These are phyloP conservation scores for Asterophora lycoperdoides DNA, from an alignment of 768 basidiomycete species.

Conservation along the genomic window DNA sequence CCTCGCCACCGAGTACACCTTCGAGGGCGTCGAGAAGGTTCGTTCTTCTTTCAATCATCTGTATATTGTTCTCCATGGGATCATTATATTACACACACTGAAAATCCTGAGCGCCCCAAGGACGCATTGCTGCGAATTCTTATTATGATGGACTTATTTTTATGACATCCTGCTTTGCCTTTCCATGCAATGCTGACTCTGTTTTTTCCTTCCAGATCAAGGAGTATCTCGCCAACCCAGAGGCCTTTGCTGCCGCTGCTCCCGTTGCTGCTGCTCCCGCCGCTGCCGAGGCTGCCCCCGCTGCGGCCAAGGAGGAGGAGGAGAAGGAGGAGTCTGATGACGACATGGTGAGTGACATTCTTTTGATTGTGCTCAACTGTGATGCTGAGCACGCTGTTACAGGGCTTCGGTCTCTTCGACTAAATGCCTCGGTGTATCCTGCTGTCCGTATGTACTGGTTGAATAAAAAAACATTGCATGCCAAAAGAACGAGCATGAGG, in stretches of 20 bases:
- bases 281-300: conserved; percentile 40
- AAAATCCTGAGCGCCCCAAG: conserved; percentile 72
- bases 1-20: conserved; percentile 88
- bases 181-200: conserved; percentile 13
- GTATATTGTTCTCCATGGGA: conserved; percentile 17
- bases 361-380: neutral
- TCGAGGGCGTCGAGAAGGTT: conserved; percentile 92
- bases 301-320: conserved; percentile 67
- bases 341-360: conserved; percentile 65
- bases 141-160: conserved; percentile 27
- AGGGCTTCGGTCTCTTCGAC: conserved; percentile 96
- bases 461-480: conserved; percentile 8
- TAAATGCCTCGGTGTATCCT: conserved; percentile 31
- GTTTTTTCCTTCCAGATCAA: conserved; percentile 60
- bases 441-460: conserved; percentile 17
- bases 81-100: conserved; percentile 61
- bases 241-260: conserved; percentile 88
- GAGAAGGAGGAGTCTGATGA: conserved; percentile 86
- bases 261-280: conserved; percentile 55
- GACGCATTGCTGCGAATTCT: conserved; percentile 35
- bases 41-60: conserved; percentile 20
- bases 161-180: conserved; percentile 1
- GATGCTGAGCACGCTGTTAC: conserved; percentile 14
- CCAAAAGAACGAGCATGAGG: conserved; percentile 11
- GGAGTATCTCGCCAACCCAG: conserved; percentile 96